phyloP scores from a whole-genome alignment of 441 rosid genomes.

The Populus tomentosa region DNA sequence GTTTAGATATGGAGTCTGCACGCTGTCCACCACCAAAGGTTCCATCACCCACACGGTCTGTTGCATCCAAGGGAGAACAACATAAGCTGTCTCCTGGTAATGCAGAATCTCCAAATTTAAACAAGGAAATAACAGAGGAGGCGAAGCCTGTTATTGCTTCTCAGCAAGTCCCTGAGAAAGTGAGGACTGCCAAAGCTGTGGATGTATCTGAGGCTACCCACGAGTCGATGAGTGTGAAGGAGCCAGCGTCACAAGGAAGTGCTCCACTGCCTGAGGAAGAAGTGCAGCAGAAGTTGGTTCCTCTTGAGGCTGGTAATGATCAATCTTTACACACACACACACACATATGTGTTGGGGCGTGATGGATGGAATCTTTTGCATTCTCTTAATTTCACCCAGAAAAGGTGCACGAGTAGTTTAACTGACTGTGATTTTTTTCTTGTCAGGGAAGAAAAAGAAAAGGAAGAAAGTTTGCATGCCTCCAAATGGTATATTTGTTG shows the following conservation, averaged over 20 bases:
- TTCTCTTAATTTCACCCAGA: background rate
- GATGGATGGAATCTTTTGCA: background rate
- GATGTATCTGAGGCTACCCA: slow-evolving; percentile 78
- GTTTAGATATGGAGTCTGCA: slow-evolving; percentile 89
- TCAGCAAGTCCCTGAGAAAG: slow-evolving; percentile 44
- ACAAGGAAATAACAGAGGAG: slow-evolving; percentile 34
- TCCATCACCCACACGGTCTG: slow-evolving; percentile 82
- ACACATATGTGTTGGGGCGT: background rate
- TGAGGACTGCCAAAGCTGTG: slow-evolving; percentile 36
- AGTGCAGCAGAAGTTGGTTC: slow-evolving; percentile 76
- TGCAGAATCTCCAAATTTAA: slow-evolving; percentile 31
- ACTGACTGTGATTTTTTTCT: slow-evolving; percentile 9
- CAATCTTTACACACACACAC: background rate
- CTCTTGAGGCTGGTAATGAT: slow-evolving; percentile 75
- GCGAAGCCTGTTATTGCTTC: slow-evolving; percentile 44
- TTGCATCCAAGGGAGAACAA: slow-evolving; percentile 76
- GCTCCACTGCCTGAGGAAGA: slow-evolving; percentile 73
- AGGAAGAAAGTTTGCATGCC: slow-evolving; percentile 82
- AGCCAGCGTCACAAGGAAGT: slow-evolving; percentile 76
- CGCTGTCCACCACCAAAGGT: slow-evolving; percentile 70
- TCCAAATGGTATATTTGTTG: slow-evolving; percentile 43
- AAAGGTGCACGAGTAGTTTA: background rate
- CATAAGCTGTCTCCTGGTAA: slow-evolving; percentile 37
- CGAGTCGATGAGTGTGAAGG: slow-evolving; percentile 69
- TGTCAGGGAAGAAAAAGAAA: slow-evolving; percentile 83